phyloP scores from a whole-genome alignment of 129 eudicot genomes.

The Flaveria trinervia region DNA sequence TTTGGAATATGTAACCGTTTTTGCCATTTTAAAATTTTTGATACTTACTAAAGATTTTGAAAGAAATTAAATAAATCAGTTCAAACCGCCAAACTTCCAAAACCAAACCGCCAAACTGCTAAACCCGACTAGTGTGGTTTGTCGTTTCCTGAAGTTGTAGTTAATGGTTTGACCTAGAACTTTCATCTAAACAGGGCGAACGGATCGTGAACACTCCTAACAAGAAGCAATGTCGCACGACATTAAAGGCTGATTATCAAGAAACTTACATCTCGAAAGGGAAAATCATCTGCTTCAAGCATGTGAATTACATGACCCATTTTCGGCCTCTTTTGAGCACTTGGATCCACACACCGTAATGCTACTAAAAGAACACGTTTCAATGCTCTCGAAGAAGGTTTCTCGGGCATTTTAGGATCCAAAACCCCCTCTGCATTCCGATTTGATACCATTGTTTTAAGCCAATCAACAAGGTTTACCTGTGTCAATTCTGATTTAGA shows the following conservation, averaged over 20 bases:
- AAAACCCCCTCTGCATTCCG: constrained; percentile 74
- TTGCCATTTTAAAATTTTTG: too few species aligned
- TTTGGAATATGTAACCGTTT: too few species aligned
- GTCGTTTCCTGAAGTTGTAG: not conserved
- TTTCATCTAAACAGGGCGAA: not conserved
- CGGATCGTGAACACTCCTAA: not conserved
- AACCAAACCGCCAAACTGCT: not conserved
- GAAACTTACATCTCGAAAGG: constrained; percentile 81
- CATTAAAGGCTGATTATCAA: not conserved
- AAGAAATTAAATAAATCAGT: not conserved
- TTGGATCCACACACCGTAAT: constrained; percentile 88
- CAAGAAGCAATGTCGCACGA: not conserved
- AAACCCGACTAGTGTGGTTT: not conserved
- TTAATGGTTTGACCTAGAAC: not conserved
- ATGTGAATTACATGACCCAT: constrained; percentile 95
- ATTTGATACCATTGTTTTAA: constrained; percentile 82
- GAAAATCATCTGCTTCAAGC: constrained; percentile 88
- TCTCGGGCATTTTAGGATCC: constrained; percentile 86
- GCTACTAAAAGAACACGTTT: constrained; percentile 84
- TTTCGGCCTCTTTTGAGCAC: constrained; percentile 86
- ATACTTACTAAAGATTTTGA: too few species aligned
- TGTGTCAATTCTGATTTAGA: constrained; percentile 31
- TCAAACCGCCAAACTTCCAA: not conserved
- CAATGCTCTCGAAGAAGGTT: constrained; percentile 90
- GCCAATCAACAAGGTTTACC: constrained; percentile 93